Evolutionary conservation across 495 filamentous ascomycete species (phyloP).

Genomic region (Penicillium arizonense): DNA sequence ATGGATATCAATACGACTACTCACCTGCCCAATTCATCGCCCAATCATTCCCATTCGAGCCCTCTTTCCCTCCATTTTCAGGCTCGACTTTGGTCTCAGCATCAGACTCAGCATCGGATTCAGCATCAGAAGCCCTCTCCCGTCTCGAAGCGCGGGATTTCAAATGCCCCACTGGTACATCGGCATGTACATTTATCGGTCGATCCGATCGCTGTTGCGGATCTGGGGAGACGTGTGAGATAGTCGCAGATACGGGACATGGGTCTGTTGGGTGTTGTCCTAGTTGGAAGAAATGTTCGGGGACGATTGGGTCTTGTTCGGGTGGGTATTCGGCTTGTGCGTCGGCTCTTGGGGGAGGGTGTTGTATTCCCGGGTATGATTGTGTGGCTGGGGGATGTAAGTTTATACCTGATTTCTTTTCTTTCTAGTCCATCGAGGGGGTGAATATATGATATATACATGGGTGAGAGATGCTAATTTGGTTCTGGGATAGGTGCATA

Average conservation of each 20-base stretch:
- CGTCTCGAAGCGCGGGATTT: constrained; percentile 49
- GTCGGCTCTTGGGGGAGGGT: constrained; percentile 72
- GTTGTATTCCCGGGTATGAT: constrained; percentile 77
- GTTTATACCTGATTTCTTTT: constrained; percentile 23
- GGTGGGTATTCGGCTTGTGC: constrained; percentile 67
- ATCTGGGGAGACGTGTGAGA: constrained; percentile 62
- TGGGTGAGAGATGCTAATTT: constrained; percentile 7
- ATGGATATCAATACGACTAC: neutral
- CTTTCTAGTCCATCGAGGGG: neutral
- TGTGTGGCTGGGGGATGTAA: constrained; percentile 83
- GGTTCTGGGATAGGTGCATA: constrained; percentile 32
- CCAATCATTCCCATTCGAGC: constrained; percentile 31
- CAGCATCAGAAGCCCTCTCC: no score
- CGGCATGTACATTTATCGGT: constrained; percentile 63
- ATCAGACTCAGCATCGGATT: constrained; percentile 17
- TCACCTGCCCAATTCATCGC: constrained; percentile 15
- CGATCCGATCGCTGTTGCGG: constrained; percentile 77
- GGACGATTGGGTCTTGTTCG: constrained; percentile 61
- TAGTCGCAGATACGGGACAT: constrained; percentile 68
- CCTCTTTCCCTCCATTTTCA: constrained; percentile 38
- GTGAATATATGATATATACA: neutral
- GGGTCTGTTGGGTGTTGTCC: constrained; percentile 89
- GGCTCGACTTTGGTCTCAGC: neutral
- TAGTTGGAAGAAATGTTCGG: constrained; percentile 63
- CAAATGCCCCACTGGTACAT: constrained; percentile 70